These are phyloP conservation scores for Euptelea pleiosperma DNA, from an alignment of 164 flowering plant species.

Conservation along the genomic window DNA sequence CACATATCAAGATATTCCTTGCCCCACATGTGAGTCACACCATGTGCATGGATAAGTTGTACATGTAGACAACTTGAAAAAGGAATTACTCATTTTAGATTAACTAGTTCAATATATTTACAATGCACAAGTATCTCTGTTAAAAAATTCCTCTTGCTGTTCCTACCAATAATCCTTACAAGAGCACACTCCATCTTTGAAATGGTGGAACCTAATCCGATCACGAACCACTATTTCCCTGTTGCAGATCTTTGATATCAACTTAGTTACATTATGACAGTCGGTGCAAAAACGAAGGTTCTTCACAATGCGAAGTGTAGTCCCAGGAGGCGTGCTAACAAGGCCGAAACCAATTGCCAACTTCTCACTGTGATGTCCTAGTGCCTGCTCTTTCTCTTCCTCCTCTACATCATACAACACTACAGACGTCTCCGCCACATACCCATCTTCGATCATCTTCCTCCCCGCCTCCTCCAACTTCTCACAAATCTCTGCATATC, in stretches of 20 bases:
- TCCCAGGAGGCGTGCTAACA: slow-evolving; percentile 17
- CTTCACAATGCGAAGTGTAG: slow-evolving; percentile 22
- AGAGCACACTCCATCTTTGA: slow-evolving; percentile 28
- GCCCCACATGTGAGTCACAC: too few relatives aligned
- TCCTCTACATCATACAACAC: slow-evolving; percentile 27
- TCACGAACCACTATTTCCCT: slow-evolving; percentile 33
- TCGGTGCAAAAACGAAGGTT: slow-evolving; percentile 32
- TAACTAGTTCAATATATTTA: too few relatives aligned
- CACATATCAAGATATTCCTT: too few relatives aligned
- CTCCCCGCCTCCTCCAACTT: slow-evolving; percentile 19
- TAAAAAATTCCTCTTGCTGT: background rate
- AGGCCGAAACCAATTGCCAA: slow-evolving; percentile 28
- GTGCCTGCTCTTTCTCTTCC: slow-evolving; percentile 27
- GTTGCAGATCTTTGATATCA: slow-evolving; percentile 28
- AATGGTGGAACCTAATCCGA: slow-evolving; percentile 32
- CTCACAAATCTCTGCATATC: slow-evolving; percentile 17
- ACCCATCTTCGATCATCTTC: slow-evolving; percentile 20
- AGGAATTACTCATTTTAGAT: too few relatives aligned
- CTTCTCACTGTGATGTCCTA: slow-evolving; percentile 30
- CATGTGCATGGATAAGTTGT: too few relatives aligned
- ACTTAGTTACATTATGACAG: slow-evolving; percentile 26
- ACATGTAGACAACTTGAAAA: too few relatives aligned
- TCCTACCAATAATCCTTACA: slow-evolving; percentile 34
- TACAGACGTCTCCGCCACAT: slow-evolving; percentile 15
- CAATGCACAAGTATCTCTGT: background rate